These are phyloP conservation scores for Pseudogymnoascus sp. DNA, from an alignment of 2,329 filamentous ascomycete genomes.

Conservation along the genomic window DNA sequence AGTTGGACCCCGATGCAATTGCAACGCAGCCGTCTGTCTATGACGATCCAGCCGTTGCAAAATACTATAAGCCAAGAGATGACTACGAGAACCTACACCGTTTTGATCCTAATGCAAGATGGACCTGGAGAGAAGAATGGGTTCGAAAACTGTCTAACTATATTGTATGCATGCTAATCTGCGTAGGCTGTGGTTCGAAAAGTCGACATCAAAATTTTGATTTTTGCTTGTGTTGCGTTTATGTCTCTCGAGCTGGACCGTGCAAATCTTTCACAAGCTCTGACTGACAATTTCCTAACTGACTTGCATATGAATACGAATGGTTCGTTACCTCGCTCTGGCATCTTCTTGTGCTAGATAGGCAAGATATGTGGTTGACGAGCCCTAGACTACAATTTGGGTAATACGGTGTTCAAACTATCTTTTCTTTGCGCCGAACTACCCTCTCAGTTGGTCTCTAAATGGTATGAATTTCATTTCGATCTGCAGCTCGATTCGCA, in stretches of 20 bases:
- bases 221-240: constrained; percentile 43
- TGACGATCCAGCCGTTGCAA: constrained; percentile 18
- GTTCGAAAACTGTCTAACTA: neutral
- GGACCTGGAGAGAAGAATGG: constrained; percentile 31
- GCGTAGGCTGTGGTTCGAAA: constrained; percentile 16
- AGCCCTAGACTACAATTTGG: constrained; percentile 38
- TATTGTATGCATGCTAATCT: neutral
- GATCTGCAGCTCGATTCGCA: constrained; percentile 45
- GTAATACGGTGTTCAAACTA: constrained; percentile 33
- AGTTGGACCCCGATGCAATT: constrained; percentile 17
- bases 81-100: constrained; percentile 32
- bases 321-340: constrained; percentile 23
- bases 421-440: constrained; percentile 38
- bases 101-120: constrained; percentile 30
- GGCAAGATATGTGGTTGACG: constrained; percentile 10
- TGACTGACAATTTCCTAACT: constrained; percentile 52
- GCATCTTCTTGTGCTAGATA: neutral
- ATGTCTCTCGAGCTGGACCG: constrained; percentile 54
- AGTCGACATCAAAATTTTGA: constrained; percentile 28
- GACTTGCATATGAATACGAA: constrained; percentile 41
- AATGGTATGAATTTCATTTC: constrained; percentile 42
- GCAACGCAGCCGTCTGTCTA: constrained; percentile 22
- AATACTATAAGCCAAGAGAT: constrained; percentile 21
- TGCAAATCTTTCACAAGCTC: constrained; percentile 48
- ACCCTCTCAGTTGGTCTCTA: constrained; percentile 44